These are phyloP conservation scores for Fusarium nematophilum DNA, from an alignment of 2,329 filamentous ascomycete species.

Conservation along the genomic window DNA sequence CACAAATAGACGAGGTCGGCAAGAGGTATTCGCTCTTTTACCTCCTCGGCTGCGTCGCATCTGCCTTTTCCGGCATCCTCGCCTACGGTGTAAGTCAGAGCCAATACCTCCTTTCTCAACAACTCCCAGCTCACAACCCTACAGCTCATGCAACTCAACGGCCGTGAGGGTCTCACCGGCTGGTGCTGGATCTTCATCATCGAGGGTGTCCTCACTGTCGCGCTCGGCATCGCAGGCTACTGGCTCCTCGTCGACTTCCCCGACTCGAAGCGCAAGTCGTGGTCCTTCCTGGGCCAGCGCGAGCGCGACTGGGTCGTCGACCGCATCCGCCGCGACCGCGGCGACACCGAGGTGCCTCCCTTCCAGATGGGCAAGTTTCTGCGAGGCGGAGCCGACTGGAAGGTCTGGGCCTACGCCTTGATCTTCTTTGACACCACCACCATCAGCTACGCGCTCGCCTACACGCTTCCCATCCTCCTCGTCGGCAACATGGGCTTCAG, in stretches of 20 bases:
- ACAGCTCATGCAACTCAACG: constrained; percentile 71
- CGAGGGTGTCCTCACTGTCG: constrained; percentile 64
- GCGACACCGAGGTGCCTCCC: constrained; percentile 64
- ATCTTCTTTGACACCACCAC: constrained; percentile 76
- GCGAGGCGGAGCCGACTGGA: constrained; percentile 60
- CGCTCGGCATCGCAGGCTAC: constrained; percentile 62
- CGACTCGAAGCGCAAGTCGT: constrained; percentile 62
- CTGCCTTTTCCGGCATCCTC: constrained; percentile 75
- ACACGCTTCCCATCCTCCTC: constrained; percentile 83
- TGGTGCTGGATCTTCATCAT: constrained; percentile 77
- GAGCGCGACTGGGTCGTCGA: constrained; percentile 66
- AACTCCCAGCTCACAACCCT: constrained; percentile 16
- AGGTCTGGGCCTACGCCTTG: constrained; percentile 71
- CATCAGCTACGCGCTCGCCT: constrained; percentile 79
- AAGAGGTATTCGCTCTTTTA: constrained; percentile 78
- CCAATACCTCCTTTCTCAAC: constrained; percentile 6
- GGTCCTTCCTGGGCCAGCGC: constrained; percentile 63
- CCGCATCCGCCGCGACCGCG: constrained; percentile 67
- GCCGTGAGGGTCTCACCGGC: constrained; percentile 63
- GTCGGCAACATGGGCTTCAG: constrained; percentile 70
- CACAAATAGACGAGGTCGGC: constrained; percentile 69
- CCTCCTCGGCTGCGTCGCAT: constrained; percentile 73
- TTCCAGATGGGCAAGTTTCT: constrained; percentile 63
- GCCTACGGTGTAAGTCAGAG: constrained; percentile 73
- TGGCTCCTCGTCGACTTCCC: constrained; percentile 74